Evolutionary conservation across 345 rosid genomes (phyloP).

Genomic region (Luvunga scandens): DNA sequence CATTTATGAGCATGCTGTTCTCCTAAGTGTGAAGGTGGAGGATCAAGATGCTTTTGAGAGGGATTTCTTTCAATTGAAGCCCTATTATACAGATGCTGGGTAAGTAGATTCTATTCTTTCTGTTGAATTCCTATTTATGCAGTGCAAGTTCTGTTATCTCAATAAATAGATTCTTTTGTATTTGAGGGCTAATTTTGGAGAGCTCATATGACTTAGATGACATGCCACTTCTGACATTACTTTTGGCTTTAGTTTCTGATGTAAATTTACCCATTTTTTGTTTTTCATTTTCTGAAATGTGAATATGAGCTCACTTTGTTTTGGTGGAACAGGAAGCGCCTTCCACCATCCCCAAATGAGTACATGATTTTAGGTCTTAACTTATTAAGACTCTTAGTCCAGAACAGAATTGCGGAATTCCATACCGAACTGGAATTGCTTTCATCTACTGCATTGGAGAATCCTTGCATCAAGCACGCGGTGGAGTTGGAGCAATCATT

Average conservation of each 20-base stretch:
- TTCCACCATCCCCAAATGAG: constrained; percentile 79
- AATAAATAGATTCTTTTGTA: not conserved
- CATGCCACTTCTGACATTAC: not conserved
- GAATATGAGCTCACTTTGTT: constrained; percentile 9
- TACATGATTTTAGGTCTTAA: constrained; percentile 87
- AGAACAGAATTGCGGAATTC: constrained; percentile 95
- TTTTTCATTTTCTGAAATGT: not conserved
- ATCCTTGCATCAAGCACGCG: constrained; percentile 89
- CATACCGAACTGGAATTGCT: constrained; percentile 93
- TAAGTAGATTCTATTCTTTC: constrained; percentile 20
- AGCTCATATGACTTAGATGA: not conserved
- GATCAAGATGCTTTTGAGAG: constrained; percentile 98
- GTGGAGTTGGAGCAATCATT: constrained; percentile 99
- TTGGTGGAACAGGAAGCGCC: constrained; percentile 50
- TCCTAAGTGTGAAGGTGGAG: constrained; percentile 80
- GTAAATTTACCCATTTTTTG: not conserved
- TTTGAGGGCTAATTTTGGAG: not conserved
- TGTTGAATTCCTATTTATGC: not conserved
- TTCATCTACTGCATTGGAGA: constrained; percentile 69
- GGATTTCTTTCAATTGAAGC: constrained; percentile 93
- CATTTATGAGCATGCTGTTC: constrained; percentile 86
- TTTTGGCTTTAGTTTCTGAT: not conserved
- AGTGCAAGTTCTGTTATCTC: not conserved
- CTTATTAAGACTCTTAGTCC: constrained; percentile 89
- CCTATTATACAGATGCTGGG: constrained; percentile 91